Evolutionary conservation across 257 asterid genomes (phyloP).

Genomic region (Capsicum rhomboideum): DNA sequence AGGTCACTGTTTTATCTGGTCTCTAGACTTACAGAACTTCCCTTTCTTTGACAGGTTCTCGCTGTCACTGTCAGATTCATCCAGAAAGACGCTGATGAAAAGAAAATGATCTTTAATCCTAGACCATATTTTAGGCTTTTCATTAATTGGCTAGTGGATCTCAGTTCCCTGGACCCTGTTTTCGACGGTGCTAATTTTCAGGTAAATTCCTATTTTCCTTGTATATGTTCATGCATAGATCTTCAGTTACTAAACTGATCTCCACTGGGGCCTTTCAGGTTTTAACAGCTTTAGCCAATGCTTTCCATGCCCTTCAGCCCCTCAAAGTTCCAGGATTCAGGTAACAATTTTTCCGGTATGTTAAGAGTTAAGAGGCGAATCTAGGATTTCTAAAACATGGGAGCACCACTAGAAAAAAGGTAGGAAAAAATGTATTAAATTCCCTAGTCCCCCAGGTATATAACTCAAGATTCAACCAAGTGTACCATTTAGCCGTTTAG

Average conservation of each 20-base stretch:
- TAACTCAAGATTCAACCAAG: too few species aligned
- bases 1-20: constrained; percentile 4
- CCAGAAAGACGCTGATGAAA: constrained; percentile 80
- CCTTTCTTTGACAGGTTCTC: constrained; percentile 51
- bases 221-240: not conserved
- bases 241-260: not conserved
- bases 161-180: constrained; percentile 82
- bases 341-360: constrained; percentile 19
- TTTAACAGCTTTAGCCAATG: constrained; percentile 77
- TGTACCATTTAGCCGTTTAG: too few species aligned
- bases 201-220: constrained; percentile 28
- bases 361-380: too few species aligned
- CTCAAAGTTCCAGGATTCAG: constrained; percentile 95
- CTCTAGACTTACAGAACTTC: not conserved
- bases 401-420: too few species aligned
- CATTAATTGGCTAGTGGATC: constrained; percentile 85
- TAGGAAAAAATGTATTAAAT: too few species aligned
- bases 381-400: too few species aligned
- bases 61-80: constrained; percentile 72
- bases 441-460: too few species aligned
- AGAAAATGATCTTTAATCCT: constrained; percentile 60
- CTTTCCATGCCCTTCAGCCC: constrained; percentile 95
- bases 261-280: constrained; percentile 34
- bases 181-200: constrained; percentile 94
- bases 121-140: constrained; percentile 91